A percentile compares a stretch with the other conserved stretches of the same genome.
phyloP scores from a whole-genome alignment of 495 filamentous ascomycete genomes.

The Daldinia concentrica region DNA sequence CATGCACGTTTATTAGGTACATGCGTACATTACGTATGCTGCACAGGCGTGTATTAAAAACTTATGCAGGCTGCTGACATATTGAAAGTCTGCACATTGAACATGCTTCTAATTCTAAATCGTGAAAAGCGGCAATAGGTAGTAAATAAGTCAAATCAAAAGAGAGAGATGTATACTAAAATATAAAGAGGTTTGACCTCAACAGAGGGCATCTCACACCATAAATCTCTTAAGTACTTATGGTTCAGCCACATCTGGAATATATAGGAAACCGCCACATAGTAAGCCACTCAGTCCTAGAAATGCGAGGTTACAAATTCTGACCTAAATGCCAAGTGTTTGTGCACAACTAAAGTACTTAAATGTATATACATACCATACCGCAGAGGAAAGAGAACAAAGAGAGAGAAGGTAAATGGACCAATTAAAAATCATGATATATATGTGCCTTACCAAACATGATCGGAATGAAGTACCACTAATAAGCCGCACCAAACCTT shows the following conservation, averaged over 20 bases:
- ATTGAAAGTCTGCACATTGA: neutral
- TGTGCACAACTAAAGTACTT: neutral
- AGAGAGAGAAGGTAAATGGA: neutral
- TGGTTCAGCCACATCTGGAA: neutral
- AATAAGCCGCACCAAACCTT: neutral
- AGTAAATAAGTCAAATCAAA: neutral
- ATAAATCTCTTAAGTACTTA: neutral
- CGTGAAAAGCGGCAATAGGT: too few relatives aligned
- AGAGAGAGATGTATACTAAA: neutral
- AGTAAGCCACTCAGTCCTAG: neutral
- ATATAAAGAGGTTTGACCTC: neutral
- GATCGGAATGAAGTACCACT: neutral
- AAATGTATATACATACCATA: neutral
- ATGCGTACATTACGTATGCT: neutral
- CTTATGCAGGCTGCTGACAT: neutral
- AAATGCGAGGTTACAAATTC: neutral
- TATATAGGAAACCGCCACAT: constrained; percentile 1
- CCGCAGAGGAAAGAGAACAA: neutral
- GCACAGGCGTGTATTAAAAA: neutral
- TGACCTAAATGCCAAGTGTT: neutral
- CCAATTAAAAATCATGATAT: too few relatives aligned
- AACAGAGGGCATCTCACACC: neutral
- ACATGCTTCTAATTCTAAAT: neutral
- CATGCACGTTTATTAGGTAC: neutral
- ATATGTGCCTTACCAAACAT: neutral